Conservation (phyloP, 1,284 basidiomycete genomes). For the Vanrija pseudolonga region DNA sequence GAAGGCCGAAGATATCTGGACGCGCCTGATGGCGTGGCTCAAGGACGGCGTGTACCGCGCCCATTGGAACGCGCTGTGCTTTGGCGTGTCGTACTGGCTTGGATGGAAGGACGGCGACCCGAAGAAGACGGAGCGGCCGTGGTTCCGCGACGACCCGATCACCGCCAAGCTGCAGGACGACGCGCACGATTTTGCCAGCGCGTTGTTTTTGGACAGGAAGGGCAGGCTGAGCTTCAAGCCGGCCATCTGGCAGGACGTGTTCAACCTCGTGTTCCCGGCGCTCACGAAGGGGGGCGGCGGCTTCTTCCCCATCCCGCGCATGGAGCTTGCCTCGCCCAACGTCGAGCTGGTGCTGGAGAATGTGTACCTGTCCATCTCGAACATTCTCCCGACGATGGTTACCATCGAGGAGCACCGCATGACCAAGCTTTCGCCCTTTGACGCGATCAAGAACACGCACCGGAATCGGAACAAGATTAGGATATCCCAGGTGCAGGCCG, state of each 20-base stretch:
- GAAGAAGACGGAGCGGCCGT: not conserved
- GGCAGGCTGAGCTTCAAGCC: constrained; percentile 1
- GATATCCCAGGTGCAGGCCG: constrained; percentile 10
- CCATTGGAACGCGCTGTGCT: constrained; percentile 11
- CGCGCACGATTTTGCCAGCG: not conserved
- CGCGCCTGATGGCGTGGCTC: not conserved
- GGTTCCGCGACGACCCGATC: constrained; percentile 10
- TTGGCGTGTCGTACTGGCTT: constrained; percentile 2
- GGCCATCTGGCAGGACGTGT: constrained; percentile 8
- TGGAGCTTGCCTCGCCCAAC: constrained; percentile 5
- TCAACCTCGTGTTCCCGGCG: not conserved
- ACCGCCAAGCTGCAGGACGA: not conserved
- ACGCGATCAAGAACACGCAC: not conserved
- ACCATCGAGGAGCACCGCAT: constrained; percentile 3
- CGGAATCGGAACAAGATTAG: too few species aligned
- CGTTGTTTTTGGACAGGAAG: constrained; percentile 2
- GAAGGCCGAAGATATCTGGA: not conserved
- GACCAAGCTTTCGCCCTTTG: constrained; percentile 8
- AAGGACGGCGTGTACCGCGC: constrained; percentile 8
- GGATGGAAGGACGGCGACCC: not conserved
- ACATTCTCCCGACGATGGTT: constrained; percentile 10
- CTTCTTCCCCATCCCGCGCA: constrained; percentile 9
- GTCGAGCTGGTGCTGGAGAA: constrained; percentile 17
- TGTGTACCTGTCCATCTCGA: constrained; percentile 9
- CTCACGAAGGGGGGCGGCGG: constrained; percentile 1